These are phyloP conservation scores for Cymbidium sinense DNA, from an alignment of 106 monocot species.

Conservation along the genomic window DNA sequence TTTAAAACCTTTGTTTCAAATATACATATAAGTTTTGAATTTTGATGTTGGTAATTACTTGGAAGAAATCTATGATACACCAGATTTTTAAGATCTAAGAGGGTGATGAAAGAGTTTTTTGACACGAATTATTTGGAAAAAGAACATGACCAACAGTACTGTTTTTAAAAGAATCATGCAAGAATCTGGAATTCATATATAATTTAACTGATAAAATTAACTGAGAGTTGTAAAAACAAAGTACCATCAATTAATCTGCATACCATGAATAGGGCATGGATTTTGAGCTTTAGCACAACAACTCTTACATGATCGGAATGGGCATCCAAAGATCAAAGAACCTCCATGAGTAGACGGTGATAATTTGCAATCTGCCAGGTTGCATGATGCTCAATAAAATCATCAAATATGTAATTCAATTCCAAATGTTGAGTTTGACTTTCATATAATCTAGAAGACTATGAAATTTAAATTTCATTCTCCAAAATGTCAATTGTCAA, in stretches of 20 bases:
- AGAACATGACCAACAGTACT: too few species aligned
- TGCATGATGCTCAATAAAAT: not conserved
- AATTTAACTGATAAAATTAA: too few species aligned
- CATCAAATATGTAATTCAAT: not conserved
- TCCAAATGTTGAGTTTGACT: not conserved
- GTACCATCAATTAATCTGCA: not conserved
- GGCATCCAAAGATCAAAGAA: constrained; percentile 48
- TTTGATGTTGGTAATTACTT: too few species aligned
- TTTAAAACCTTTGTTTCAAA: too few species aligned
- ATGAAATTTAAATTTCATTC: not conserved
- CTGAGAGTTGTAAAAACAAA: too few species aligned
- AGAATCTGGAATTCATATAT: too few species aligned
- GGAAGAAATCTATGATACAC: too few species aligned
- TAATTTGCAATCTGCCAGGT: not conserved
- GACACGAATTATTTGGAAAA: too few species aligned
- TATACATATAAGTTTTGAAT: too few species aligned
- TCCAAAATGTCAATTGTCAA: not conserved
- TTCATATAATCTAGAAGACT: not conserved
- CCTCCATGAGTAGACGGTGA: not conserved
- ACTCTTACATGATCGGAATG: constrained; percentile 89
- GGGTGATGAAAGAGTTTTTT: too few species aligned
- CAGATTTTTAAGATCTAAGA: too few species aligned
- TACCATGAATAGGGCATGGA: constrained; percentile 96
- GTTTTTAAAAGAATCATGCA: too few species aligned
- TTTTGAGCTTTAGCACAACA: constrained; percentile 95